Base-by-base conservation (phyloP, 2,329 filamentous ascomycete species). In the Penicillium aurantiogriseum region DNA sequence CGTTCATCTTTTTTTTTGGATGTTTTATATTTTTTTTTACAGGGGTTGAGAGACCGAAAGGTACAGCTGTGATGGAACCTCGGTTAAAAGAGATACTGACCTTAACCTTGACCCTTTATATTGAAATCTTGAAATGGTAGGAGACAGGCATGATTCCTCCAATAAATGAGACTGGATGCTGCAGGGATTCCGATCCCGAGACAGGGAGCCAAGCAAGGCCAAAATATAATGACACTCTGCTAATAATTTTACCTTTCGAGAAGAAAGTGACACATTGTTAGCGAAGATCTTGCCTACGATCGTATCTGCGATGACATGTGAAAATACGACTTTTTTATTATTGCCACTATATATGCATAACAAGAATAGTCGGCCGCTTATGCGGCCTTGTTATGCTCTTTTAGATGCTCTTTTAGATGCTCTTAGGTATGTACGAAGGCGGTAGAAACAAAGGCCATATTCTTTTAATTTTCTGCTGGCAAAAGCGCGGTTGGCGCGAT, bases 161-260 rank as follows among this genome's bases (percentile, higher is more conserved):
- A 56, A 56, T 56, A n/a, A 17, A 44, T 10, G 49, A 36, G 43
- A 51, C 19, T 43, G 25, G 23, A 31, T 42, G 10, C 38, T 57
- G 9, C 61, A 64, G 55, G 63, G 63, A 59, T 60, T 48, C 23
- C 15, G 55, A 59, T 62, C 55, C 59, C 53, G 59, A 58, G 46
- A 50, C 42, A 54, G 45, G 42, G 49, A 44, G 44, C 33, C 19
- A 48, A 45, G 17, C 36, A 50, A 50, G 39, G 27, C 31, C 25
- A 17, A 23, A 15, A 23, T 19, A 11, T 23, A 36, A 23, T 31
- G 19, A 9, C 36, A 21, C 23, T 10, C 36, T 50, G 36, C 19
- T 27, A 23, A 19, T 7, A 19, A 19, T 19, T 44, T 51, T 21
- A 51, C 36, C 27, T 44, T 51, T 44, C 10, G 27, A 40, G 27